These are phyloP conservation scores for Euphorbia celastroides DNA, from an alignment of 441 rosid genomes.

Conservation along the genomic window DNA sequence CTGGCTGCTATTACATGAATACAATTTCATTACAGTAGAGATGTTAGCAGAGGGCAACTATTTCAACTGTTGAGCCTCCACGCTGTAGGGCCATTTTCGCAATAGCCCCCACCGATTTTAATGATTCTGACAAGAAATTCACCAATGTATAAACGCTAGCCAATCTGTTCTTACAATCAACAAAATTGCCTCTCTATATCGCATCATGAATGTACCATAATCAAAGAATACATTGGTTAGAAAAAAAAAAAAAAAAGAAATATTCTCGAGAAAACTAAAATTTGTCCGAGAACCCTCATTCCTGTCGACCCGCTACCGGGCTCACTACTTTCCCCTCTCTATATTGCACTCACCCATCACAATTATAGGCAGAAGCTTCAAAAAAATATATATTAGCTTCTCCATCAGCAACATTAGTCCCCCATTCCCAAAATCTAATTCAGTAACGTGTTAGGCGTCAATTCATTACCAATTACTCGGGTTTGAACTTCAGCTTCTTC, in stretches of 20 bases:
- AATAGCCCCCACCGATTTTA: too few species aligned
- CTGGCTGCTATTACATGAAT: too few species aligned
- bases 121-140: slow-evolving; percentile 24
- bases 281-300: background rate
- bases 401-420: slow-evolving; percentile 8
- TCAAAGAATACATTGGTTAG: slow-evolving; percentile 23
- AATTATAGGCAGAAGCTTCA: slow-evolving; percentile 14
- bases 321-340: slow-evolving; percentile 8
- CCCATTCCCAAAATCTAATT: too few species aligned
- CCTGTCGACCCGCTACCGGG: slow-evolving; percentile 5
- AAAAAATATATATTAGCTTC: slow-evolving; percentile 9
- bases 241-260: slow-evolving; percentile 1
- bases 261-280: background rate
- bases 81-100: too few species aligned
- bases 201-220: slow-evolving; percentile 31
- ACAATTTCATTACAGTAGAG: too few species aligned
- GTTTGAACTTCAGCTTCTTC: background rate
- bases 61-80: too few species aligned
- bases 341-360: background rate
- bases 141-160: too few species aligned
- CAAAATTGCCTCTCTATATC: too few species aligned
- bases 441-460: slow-evolving; percentile 4
- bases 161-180: too few species aligned
- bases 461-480: background rate
- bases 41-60: too few species aligned